Conservation (phyloP, 179 eudicot species). For the Beta lomatogona region DNA sequence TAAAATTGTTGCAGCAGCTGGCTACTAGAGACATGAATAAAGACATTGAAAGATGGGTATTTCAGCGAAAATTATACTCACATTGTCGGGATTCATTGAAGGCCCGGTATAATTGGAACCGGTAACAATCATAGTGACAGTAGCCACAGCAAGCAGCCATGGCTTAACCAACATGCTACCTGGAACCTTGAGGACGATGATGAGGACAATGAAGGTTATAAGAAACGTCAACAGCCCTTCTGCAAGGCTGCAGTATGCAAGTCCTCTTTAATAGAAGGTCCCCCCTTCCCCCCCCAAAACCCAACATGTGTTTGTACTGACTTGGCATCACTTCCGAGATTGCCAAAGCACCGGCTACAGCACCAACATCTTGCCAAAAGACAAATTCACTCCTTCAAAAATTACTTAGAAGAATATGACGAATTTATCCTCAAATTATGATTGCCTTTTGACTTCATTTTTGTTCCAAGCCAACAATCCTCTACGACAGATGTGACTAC, state of each 20-base stretch:
- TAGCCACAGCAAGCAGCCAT: constrained; percentile 67
- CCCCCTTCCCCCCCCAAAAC: no score
- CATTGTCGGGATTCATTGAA: no score
- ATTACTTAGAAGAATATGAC: not conserved
- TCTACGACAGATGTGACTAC: not conserved
- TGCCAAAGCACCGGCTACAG: constrained; percentile 80
- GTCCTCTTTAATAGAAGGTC: constrained; percentile 80
- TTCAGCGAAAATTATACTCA: no score
- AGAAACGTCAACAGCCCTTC: constrained; percentile 77
- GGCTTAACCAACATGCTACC: constrained; percentile 55
- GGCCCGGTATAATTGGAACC: constrained; percentile 85
- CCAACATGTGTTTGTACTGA: constrained; percentile 74
- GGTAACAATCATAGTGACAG: constrained; percentile 58
- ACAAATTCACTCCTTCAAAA: not conserved
- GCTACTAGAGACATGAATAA: no score
- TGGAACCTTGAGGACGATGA: constrained; percentile 64
- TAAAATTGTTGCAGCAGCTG: no score
- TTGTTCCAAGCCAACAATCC: not conserved
- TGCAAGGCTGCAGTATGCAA: constrained; percentile 84
- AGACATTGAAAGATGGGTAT: no score
- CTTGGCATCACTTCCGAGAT: constrained; percentile 69
- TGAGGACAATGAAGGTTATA: constrained; percentile 62
- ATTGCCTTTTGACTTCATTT: not conserved
- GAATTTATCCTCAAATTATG: not conserved
- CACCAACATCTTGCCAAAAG: constrained; percentile 72